phyloP scores from a whole-genome alignment of 805 yeast genomes.

The Diddensiella transvaalensis region DNA sequence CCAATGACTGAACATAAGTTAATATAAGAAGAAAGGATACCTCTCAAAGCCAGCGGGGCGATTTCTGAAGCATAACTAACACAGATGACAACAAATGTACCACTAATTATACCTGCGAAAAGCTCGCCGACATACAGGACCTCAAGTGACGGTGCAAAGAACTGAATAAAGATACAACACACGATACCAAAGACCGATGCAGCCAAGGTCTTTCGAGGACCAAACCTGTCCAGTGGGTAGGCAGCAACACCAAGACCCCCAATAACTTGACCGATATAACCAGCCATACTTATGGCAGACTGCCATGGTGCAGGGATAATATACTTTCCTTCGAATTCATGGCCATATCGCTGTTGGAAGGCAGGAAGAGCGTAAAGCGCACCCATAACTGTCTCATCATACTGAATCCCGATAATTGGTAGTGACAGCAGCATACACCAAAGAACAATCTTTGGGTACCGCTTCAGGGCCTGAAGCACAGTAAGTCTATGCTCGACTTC shows the following conservation, averaged over 20 bases:
- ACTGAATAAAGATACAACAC: slow-evolving; percentile 43
- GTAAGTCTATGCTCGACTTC: slow-evolving; percentile 2
- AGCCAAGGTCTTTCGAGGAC: slow-evolving; percentile 22
- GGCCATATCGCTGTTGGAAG: slow-evolving; percentile 42
- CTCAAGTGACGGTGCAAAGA: slow-evolving; percentile 42
- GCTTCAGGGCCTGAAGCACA: slow-evolving; percentile 35
- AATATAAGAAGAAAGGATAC: slow-evolving; percentile 49
- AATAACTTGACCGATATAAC: slow-evolving; percentile 44
- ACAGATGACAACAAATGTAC: slow-evolving; percentile 49
- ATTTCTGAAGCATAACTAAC: slow-evolving; percentile 58
- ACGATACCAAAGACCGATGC: slow-evolving; percentile 37
- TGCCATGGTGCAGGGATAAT: slow-evolving; percentile 38
- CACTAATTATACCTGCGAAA: slow-evolving; percentile 46
- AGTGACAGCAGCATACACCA: slow-evolving; percentile 48
- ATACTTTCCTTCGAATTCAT: slow-evolving; percentile 5
- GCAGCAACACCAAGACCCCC: slow-evolving; percentile 34
- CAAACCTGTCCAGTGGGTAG: slow-evolving; percentile 10
- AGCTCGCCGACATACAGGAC: slow-evolving; percentile 40
- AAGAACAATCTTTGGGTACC: slow-evolving; percentile 44
- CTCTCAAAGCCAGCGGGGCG: slow-evolving; percentile 49
- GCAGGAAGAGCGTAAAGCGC: slow-evolving; percentile 46
- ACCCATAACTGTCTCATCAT: slow-evolving; percentile 40
- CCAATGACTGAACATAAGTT: slow-evolving; percentile 58
- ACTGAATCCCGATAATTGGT: slow-evolving; percentile 46
- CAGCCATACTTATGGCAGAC: slow-evolving; percentile 47